Conservation (phyloP, 2,329 filamentous ascomycete species). For the Ophiostoma populinum region DNA sequence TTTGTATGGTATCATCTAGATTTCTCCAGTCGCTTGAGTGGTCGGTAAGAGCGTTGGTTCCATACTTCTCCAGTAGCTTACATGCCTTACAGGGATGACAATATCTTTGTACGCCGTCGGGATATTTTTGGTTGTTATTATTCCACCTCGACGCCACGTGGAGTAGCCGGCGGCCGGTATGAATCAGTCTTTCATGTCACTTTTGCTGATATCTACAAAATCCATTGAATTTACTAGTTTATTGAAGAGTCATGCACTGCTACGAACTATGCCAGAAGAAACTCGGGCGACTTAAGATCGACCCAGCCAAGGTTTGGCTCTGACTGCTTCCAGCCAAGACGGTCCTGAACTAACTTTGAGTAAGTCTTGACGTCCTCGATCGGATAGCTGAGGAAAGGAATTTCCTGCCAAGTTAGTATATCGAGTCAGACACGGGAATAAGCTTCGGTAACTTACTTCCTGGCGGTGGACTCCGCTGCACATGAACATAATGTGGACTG, state of each 20-base stretch:
- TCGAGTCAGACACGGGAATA: not conserved
- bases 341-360: not conserved
- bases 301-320: conserved; percentile 1
- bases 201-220: too few relatives aligned
- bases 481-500: conserved; percentile 1
- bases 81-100: not conserved
- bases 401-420: not conserved
- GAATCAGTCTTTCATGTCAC: too few relatives aligned
- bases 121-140: too few relatives aligned
- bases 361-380: not conserved
- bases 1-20: not conserved
- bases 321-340: not conserved
- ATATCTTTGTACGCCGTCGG: too few relatives aligned
- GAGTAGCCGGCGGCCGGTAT: too few relatives aligned
- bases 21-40: not conserved
- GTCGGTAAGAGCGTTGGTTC: too few relatives aligned
- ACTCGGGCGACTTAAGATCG: not conserved
- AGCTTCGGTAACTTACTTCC: not conserved
- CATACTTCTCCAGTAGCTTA: not conserved
- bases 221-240: too few relatives aligned
- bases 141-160: too few relatives aligned
- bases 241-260: too few relatives aligned
- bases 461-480: not conserved
- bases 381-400: not conserved
- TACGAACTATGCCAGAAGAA: not conserved